Base-by-base conservation (phyloP, 345 rosid species). In the Eutrema japonicum region DNA sequence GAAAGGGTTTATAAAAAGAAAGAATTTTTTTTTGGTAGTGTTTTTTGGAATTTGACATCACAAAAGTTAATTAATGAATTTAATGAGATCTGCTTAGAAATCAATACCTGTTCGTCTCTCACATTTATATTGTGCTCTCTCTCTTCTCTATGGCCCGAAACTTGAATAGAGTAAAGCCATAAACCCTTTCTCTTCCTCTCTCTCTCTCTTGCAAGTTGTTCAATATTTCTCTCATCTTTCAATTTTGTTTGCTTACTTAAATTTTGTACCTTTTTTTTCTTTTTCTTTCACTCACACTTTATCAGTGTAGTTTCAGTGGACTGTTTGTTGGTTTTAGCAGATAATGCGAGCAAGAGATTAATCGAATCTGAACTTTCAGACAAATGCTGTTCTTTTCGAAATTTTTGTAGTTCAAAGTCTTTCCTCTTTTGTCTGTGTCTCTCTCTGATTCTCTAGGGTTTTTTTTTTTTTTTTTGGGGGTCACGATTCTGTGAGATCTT, bases 271-370 rank as follows among this genome's bases (percentile, higher is more conserved):
- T 49, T 77, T 64, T 64, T 27, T 53, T 18, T 18, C 22, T 13
- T 36, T 2, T 0, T 47, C 13, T n/a, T 2, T 13, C 7, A n/a
- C 61, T 42, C 68, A 33, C 72, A 48, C 71, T 38, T 8, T 54
- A 71, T 63, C 38, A 76, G 75, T 76, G 66, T 45, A 64, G 66
- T 43, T 77, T 71, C 63, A 71, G 64, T 77, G 63, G 8, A 64
- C 57, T 65, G 37, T 76, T 36, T 57, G 29, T 9, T 36, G 12
- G 66, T 7, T 40, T 70, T 50, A 45, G 11, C 57, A 18, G 16
- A n/a, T 42, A 46, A 48, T 62, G 58, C n/a, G 3, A 68, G 36
- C 41, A 7, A 13, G 22, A 16, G 55, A 70, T 49, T 6, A 70
- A 10, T 10, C 64, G 27, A 58, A 58, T 66, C 76, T 77, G 43